These are phyloP conservation scores for Naganishia vishniacii DNA, from an alignment of 768 basidiomycete genomes.

Conservation along the genomic window DNA sequence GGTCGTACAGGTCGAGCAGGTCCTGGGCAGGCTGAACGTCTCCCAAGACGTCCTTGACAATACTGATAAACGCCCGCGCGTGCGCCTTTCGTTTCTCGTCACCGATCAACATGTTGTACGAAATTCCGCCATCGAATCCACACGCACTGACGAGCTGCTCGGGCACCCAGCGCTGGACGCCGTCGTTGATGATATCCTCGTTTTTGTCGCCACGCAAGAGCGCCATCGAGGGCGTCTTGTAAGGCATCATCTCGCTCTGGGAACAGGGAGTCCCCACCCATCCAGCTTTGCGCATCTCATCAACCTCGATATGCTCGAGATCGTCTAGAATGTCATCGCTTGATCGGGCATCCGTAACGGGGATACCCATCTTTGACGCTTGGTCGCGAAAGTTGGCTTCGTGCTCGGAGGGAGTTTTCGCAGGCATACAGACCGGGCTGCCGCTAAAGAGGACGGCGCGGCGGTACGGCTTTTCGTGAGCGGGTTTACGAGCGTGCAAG, in stretches of 20 bases:
- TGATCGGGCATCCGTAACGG: neutral
- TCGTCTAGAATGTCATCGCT: conserved; percentile 11
- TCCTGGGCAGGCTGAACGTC: neutral
- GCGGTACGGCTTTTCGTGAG: neutral
- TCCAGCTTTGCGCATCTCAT: neutral
- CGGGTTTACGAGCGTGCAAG: neutral
- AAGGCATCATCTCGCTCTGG: conserved; percentile 21
- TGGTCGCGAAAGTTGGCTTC: neutral
- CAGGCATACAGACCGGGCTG: conserved; percentile 22
- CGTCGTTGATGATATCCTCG: conserved; percentile 7
- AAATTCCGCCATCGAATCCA: conserved; percentile 20
- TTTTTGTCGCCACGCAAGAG: conserved; percentile 10
- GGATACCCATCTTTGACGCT: conserved; percentile 4
- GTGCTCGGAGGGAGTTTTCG: conserved; percentile 17
- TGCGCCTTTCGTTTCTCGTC: conserved; percentile 12
- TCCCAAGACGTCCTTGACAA: conserved; percentile 3
- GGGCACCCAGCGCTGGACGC: conserved; percentile 10
- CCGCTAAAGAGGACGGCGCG: conserved; percentile 14
- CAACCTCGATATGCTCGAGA: conserved; percentile 1
- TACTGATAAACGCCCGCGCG: conserved; percentile 5
- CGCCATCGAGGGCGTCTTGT: conserved; percentile 23
- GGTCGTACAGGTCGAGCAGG: conserved; percentile 4
- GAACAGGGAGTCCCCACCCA: conserved; percentile 23
- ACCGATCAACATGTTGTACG: conserved; percentile 9
- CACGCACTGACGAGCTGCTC: conserved; percentile 21